These are phyloP conservation scores for Ceratocystis alfenasii DNA, from an alignment of 2,329 filamentous ascomycete genomes.

Conservation along the genomic window DNA sequence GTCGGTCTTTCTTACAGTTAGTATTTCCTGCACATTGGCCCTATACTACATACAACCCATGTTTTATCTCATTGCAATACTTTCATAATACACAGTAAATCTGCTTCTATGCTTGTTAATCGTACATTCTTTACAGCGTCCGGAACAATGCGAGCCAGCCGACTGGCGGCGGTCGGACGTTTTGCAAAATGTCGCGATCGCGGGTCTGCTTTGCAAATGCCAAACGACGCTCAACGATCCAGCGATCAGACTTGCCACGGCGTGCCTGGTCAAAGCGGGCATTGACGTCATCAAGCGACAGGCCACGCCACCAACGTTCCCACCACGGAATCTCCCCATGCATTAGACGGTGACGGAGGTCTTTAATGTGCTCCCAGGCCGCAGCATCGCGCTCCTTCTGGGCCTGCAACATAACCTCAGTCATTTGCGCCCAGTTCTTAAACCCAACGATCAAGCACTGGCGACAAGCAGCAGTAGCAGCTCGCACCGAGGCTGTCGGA, in stretches of 20 bases:
- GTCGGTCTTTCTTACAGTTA: background rate
- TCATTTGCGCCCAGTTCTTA: slow-evolving; percentile 75
- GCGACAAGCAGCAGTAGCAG: slow-evolving; percentile 47
- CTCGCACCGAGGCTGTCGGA: slow-evolving; percentile 24
- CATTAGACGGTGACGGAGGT: slow-evolving; percentile 25
- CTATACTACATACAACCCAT: slow-evolving; percentile 2
- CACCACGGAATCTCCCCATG: slow-evolving; percentile 20
- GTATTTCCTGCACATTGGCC: background rate
- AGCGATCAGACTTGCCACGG: slow-evolving; percentile 44
- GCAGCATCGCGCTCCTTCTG: slow-evolving; percentile 43
- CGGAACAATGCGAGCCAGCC: slow-evolving; percentile 31
- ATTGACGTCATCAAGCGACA: slow-evolving; percentile 32
- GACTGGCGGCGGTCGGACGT: slow-evolving; percentile 32
- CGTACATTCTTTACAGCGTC: slow-evolving; percentile 5
- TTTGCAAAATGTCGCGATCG: slow-evolving; percentile 42
- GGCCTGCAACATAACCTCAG: slow-evolving; percentile 32
- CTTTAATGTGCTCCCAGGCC: slow-evolving; percentile 31
- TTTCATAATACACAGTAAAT: background rate
- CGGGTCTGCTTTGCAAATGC: slow-evolving; percentile 26
- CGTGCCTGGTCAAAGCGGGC: slow-evolving; percentile 30
- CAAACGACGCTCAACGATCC: slow-evolving; percentile 40
- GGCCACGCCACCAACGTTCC: slow-evolving; percentile 26
- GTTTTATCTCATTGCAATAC: background rate
- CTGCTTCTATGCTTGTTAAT: background rate
- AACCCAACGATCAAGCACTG: slow-evolving; percentile 68